Evolutionary conservation across 2,329 filamentous ascomycete genomes (phyloP).

Genomic region (Paecilomyces sp.): DNA sequence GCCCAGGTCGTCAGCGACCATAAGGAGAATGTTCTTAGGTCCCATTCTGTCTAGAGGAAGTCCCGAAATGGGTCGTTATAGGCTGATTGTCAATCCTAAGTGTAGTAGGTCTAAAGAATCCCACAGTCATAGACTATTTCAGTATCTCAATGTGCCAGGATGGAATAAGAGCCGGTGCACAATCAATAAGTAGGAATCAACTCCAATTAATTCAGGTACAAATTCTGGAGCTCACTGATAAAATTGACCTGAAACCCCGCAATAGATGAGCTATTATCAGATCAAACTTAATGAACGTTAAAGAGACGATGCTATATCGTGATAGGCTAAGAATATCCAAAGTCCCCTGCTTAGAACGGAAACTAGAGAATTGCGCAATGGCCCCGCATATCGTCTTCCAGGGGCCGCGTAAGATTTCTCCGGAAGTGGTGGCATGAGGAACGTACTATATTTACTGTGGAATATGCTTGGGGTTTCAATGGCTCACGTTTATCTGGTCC

Average conservation of each 20-base stretch:
- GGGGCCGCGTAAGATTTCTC: not conserved
- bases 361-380: not conserved
- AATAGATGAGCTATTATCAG: not conserved
- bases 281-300: not conserved
- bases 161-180: not conserved
- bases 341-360: not conserved
- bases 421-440: not conserved
- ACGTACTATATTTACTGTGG: not conserved
- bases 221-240: not conserved
- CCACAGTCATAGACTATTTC: too few species aligned
- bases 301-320: not conserved
- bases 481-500: not conserved
- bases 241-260: not conserved
- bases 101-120: too few species aligned
- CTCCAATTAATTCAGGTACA: not conserved
- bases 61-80: too few species aligned
- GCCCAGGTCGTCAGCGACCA: conserved; percentile 41
- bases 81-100: too few species aligned
- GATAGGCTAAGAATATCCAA: conserved; percentile 5
- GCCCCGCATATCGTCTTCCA: not conserved
- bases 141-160: not conserved
- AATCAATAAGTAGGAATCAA: not conserved
- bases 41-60: not conserved
- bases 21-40: conserved; percentile 27
- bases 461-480: not conserved